phyloP scores from a whole-genome alignment of 169 alveolate genomes.

The Cyclospora cayetanensis region DNA sequence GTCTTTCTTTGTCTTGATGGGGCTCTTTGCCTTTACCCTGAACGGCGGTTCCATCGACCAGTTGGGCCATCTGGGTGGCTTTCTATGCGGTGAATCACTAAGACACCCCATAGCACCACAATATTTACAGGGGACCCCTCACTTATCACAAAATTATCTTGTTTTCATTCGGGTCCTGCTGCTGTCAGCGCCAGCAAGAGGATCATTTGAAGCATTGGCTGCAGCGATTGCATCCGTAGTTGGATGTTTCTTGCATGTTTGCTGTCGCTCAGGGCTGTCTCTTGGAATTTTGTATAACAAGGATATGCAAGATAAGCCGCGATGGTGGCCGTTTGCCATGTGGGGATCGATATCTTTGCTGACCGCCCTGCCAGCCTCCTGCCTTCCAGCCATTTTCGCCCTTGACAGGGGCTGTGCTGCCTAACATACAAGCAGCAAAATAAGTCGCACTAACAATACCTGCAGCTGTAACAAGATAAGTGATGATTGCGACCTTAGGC shows the following conservation, averaged over 20 bases:
- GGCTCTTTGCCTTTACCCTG: constrained; percentile 81
- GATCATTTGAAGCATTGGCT: background rate
- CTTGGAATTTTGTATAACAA: constrained; percentile 80
- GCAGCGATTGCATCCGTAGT: background rate
- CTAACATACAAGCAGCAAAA: too few relatives aligned
- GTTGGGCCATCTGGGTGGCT: constrained; percentile 88
- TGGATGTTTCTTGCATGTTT: background rate
- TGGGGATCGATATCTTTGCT: constrained; percentile 38
- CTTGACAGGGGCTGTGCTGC: constrained; percentile 56
- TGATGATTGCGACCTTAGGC: too few relatives aligned
- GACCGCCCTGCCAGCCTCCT: constrained; percentile 43
- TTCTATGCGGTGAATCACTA: constrained; percentile 76
- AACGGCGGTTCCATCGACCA: constrained; percentile 84
- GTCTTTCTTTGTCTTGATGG: constrained; percentile 80
- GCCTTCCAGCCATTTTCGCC: constrained; percentile 66
- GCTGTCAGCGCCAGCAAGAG: background rate
- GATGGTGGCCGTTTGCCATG: constrained; percentile 76
- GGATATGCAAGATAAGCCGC: constrained; percentile 80
- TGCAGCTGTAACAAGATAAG: too few relatives aligned
- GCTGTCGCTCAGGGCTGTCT: constrained; percentile 78
- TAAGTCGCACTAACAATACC: too few relatives aligned
- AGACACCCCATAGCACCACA: background rate
- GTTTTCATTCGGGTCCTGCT: background rate
- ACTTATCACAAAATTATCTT: too few relatives aligned
- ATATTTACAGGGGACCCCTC: background rate